Evolutionary conservation across 129 eudicot genomes (phyloP).

Genomic region (Escallonia rubra): DNA sequence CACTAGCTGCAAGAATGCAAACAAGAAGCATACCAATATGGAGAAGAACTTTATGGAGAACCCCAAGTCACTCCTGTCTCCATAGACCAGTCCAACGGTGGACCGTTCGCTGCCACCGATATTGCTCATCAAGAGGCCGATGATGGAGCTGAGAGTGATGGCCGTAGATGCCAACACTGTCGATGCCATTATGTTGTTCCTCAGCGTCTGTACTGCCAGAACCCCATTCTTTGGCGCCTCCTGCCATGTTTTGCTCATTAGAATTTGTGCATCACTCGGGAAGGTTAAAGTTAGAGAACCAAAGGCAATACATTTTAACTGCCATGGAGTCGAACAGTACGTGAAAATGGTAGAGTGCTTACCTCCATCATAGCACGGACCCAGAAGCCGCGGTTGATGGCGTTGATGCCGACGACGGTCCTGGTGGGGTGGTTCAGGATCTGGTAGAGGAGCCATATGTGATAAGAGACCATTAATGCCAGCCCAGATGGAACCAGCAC

Average conservation of each 20-base stretch:
- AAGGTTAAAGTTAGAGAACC: not conserved
- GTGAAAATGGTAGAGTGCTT: slow-evolving; percentile 8
- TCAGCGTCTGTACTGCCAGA: slow-evolving; percentile 72
- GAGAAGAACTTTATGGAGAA: slow-evolving; percentile 62
- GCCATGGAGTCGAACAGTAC: not conserved
- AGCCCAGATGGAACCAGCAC: slow-evolving; percentile 61
- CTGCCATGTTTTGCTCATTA: slow-evolving; percentile 19
- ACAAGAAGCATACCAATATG: slow-evolving; percentile 67
- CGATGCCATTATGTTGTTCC: slow-evolving; percentile 93
- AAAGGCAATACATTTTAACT: not conserved
- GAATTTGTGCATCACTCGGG: not conserved
- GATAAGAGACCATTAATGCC: slow-evolving; percentile 43
- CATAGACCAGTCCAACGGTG: slow-evolving; percentile 46
- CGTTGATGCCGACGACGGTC: slow-evolving; percentile 81
- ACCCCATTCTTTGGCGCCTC: slow-evolving; percentile 80
- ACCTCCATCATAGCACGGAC: slow-evolving; percentile 67
- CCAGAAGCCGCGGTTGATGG: slow-evolving; percentile 71
- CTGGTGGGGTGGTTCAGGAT: slow-evolving; percentile 36
- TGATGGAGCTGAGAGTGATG: slow-evolving; percentile 74
- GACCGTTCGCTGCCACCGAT: slow-evolving; percentile 20
- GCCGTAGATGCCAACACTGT: slow-evolving; percentile 78
- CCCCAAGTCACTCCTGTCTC: slow-evolving; percentile 48
- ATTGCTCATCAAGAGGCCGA: slow-evolving; percentile 73
- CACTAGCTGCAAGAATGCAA: slow-evolving; percentile 80
- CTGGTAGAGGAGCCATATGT: slow-evolving; percentile 62